Evolutionary conservation across 805 yeast species (phyloP), one percentile per base, ranked within the genome.

Genomic region (Yarrowia keelungensis): DNA sequence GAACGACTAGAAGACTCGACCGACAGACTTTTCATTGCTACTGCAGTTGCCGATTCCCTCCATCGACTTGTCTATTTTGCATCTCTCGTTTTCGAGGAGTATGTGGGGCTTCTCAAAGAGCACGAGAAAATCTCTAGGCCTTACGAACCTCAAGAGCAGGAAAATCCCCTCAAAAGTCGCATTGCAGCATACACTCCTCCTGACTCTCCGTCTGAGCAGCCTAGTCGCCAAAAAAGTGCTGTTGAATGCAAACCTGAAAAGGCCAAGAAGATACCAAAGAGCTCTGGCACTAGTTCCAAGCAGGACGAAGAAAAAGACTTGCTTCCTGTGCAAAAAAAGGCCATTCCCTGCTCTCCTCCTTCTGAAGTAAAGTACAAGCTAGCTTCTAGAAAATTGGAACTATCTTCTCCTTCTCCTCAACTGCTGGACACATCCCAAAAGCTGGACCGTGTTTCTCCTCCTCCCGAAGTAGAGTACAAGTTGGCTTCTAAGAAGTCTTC

Each of bases 331-430:
- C 32, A 9, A 5, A 26, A 9, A 11, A 8, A 32, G 5, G 7
- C 26, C 8, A 5, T 16, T 5, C 58, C 58, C 8, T 38, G 43
- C 9, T 53, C 58, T 19, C 58, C 58, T 36, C 58, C 42, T 53
- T 22, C 43, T 8, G 58, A 36, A 16, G 19, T 10, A 3, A 35
- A 38, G 43, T 53, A 53, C 32, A 53, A 36, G 8, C 16, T 53
- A 5, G 32, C 43, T 12, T 53, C 58, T 5, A 53, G 19, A 35
- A 36, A 16, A 14, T 16, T 2, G 15, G 22, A 50, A 8, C n/a
- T 16, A 7, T 12, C 16, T 2, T 14, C 26, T 15, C 22, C 41
- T 15, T 36, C 56, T 16, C 56, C 56, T 36, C 43, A 8, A 7
- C 58, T 11, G 32, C 41, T 35, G 5, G 43, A 32, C 36, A 32